Percentiles rank a stretch among this genome's conserved stretches.
These are phyloP conservation scores for Candida railenensis DNA, from an alignment of 805 yeast genomes.

Conservation along the genomic window DNA sequence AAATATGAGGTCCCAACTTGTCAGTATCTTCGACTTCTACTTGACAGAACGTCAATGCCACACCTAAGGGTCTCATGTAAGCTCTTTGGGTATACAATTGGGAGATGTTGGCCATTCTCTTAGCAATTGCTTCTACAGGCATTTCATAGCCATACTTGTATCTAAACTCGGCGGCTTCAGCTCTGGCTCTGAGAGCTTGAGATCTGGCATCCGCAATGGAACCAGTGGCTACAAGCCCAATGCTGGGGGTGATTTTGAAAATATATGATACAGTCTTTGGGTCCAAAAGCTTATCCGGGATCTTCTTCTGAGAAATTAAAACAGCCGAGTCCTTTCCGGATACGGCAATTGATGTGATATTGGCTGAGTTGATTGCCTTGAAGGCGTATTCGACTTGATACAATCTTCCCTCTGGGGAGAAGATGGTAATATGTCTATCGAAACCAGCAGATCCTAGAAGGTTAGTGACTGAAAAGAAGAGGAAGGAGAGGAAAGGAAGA, in stretches of 20 bases:
- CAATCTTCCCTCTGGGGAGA: constrained; percentile 97
- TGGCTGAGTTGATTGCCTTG: constrained; percentile 92
- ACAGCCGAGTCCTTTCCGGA: constrained; percentile 87
- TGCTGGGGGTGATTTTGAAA: constrained; percentile 73
- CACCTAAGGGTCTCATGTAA: constrained; percentile 97
- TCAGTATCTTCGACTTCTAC: constrained; percentile 66
- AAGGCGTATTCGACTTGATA: constrained; percentile 98
- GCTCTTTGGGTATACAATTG: constrained; percentile 98
- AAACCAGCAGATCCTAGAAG: constrained; percentile 80
- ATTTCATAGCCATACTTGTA: constrained; percentile 95
- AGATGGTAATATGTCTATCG: constrained; percentile 97
- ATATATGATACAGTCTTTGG: constrained; percentile 83
- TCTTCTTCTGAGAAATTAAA: constrained; percentile 90
- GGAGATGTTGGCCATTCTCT: constrained; percentile 92
- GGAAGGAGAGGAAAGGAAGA: not conserved
- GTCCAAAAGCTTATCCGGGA: constrained; percentile 91
- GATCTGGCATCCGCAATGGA: constrained; percentile 95
- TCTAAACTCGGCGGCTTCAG: constrained; percentile 94
- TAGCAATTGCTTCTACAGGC: constrained; percentile 91
- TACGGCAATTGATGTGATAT: constrained; percentile 84
- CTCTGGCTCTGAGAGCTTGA: constrained; percentile 83
- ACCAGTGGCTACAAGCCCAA: constrained; percentile 93
- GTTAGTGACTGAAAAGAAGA: constrained; percentile 38
- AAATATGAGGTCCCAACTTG: constrained; percentile 72
- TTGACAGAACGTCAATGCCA: constrained; percentile 82